These are phyloP conservation scores for Rubus idaeus DNA, from an alignment of 306 rosid genomes.

Conservation along the genomic window DNA sequence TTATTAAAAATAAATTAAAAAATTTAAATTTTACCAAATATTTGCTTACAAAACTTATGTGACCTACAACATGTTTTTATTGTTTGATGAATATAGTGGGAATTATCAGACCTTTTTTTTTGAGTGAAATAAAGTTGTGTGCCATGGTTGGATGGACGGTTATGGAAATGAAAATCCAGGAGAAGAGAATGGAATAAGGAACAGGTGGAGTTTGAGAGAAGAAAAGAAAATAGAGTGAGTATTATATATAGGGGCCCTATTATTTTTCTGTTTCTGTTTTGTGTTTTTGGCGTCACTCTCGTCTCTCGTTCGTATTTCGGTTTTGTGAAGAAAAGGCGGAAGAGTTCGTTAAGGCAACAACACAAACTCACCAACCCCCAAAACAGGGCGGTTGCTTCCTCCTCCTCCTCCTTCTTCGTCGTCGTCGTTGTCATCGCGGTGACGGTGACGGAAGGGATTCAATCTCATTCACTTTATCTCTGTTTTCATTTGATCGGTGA, in stretches of 20 bases:
- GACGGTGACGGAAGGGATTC: slow-evolving; percentile 10
- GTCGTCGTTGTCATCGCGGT: slow-evolving; percentile 1
- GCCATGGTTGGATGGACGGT: background rate
- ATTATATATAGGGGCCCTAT: background rate
- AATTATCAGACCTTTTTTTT: too few species aligned
- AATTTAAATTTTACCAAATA: too few species aligned
- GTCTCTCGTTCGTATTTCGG: slow-evolving; percentile 1
- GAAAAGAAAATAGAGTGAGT: background rate
- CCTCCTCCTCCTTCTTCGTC: slow-evolving; percentile 6
- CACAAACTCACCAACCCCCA: background rate
- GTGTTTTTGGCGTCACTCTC: slow-evolving; percentile 3
- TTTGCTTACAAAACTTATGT: too few species aligned
- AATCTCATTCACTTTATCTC: background rate
- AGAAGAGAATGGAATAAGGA: background rate
- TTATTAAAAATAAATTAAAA: background rate
- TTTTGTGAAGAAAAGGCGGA: slow-evolving; percentile 13
- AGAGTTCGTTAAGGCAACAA: slow-evolving; percentile 16
- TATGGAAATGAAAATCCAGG: background rate
- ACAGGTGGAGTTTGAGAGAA: background rate
- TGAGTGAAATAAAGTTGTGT: background rate
- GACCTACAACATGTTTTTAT: too few species aligned
- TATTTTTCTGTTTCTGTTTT: slow-evolving; percentile 6
- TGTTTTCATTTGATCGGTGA: background rate
- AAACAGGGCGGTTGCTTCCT: background rate
- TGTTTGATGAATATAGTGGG: background rate